Evolutionary conservation across 2,329 filamentous ascomycete genomes (phyloP), one percentile per base, ranked within the genome.

Genomic region (Hypoxylon sp.): DNA sequence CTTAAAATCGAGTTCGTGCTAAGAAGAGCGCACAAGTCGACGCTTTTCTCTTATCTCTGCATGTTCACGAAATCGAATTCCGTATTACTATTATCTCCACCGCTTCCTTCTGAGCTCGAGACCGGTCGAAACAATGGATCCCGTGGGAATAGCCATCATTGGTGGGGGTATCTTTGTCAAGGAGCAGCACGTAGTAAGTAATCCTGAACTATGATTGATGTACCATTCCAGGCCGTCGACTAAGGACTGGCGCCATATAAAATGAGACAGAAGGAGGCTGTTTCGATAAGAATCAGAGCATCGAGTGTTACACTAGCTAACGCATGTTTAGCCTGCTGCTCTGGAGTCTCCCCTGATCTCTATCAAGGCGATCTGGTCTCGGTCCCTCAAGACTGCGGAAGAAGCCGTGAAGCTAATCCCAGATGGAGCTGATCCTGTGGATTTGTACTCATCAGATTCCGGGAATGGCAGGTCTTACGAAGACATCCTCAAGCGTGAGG

Each of bases 281-380:
- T 46, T 32, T 50, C 11, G 30, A 42, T 24, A 36, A 50, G 11
- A 64, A 55, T 46, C 50, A 55, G 42, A 40, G 46, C 18, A 9
- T 38, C 36, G 16, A 6, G 45, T 51, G 44, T 28, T 46, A 50
- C 40, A 48, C 54, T 49, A 51, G 59, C 73, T 74, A 66, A 71
- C 57, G 16, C 12, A 14, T 42, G 49, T 53, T 24, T 60, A 77
- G 75, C 85, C 86, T 3, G 86, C 85, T 4, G 80, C 87, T 54
- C 77, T 82, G 67, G 80, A 81, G 12, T 80, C 80, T 50, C 72
- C 80, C 3, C 65, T 72, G 3, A 75, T 88, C 24, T 74, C 77
- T 3, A 77, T 89, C 49, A 87, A 85, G 77, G 84, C 85, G 8
- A 77, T 87, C 52, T 89, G 86, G 77, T 87, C 84, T 7, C 83